These are phyloP conservation scores for Hordeum pubiflorum DNA, from an alignment of 202 grass and related monocot species.

Conservation along the genomic window DNA sequence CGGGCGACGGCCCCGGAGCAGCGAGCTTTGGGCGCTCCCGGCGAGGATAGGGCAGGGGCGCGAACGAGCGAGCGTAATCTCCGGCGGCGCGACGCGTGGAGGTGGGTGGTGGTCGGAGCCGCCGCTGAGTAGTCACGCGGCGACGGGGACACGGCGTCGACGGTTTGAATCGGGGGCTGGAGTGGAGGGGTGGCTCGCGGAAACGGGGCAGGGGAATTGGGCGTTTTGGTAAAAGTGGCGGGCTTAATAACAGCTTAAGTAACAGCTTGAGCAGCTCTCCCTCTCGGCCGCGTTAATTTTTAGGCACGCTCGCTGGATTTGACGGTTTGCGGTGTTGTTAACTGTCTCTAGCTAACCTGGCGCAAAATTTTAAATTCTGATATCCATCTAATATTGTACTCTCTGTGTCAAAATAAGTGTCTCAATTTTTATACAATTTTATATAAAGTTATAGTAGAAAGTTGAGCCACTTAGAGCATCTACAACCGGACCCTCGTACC, in stretches of 20 bases:
- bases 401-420: no score
- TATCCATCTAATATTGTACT: no score
- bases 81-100: background rate
- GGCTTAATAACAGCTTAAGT: background rate
- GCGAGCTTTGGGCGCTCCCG: background rate
- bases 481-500: no score
- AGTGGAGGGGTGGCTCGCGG: background rate
- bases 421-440: no score
- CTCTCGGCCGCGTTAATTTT: background rate
- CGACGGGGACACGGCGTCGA: slow-evolving; percentile 16
- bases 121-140: slow-evolving; percentile 34
- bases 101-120: background rate
- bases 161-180: slow-evolving; percentile 34
- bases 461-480: no score
- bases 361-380: background rate
- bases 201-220: slow-evolving; percentile 7
- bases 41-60: background rate
- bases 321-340: no score
- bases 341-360: background rate
- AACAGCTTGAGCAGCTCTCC: background rate
- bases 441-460: no score
- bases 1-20: background rate
- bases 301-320: background rate
- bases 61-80: background rate
- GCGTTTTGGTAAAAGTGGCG: slow-evolving; percentile 43